Percentiles rank a stretch among this genome's conserved stretches.
These are phyloP conservation scores for Cordyceps militaris DNA, from an alignment of 2,329 filamentous ascomycete genomes.

Conservation along the genomic window DNA sequence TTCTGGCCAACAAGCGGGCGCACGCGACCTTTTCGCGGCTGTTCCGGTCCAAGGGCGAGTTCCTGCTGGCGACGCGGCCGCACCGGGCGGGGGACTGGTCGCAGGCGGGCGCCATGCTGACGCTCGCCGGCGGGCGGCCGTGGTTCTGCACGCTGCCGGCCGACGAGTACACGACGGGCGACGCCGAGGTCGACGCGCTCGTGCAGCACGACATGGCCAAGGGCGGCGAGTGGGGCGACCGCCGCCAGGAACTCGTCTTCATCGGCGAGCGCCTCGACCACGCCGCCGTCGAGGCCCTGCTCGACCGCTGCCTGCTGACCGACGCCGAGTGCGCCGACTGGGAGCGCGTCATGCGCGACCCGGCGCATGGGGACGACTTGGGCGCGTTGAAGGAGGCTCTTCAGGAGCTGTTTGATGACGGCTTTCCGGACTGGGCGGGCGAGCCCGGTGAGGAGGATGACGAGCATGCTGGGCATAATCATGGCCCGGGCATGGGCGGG, in stretches of 20 bases:
- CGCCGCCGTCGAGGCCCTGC: constrained; percentile 38
- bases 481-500: constrained; percentile 4
- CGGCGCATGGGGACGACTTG: constrained; percentile 9
- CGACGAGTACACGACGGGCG: constrained; percentile 41
- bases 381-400: constrained; percentile 39
- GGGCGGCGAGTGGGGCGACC: constrained; percentile 59
- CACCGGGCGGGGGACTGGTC: constrained; percentile 52
- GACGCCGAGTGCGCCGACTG: constrained; percentile 50
- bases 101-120: constrained; percentile 58
- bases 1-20: constrained; percentile 49
- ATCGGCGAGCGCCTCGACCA: constrained; percentile 60
- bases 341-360: constrained; percentile 43
- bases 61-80: constrained; percentile 53
- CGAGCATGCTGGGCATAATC: constrained; percentile 20
- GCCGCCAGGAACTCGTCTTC: constrained; percentile 65
- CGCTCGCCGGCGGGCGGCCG: constrained; percentile 44
- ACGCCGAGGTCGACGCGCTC: constrained; percentile 40
- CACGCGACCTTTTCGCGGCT: constrained; percentile 46
- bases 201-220: constrained; percentile 43
- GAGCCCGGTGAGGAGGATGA: constrained; percentile 40
- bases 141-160: constrained; percentile 56
- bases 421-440: constrained; percentile 49
- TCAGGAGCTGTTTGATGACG: constrained; percentile 49
- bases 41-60: constrained; percentile 57
- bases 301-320: constrained; percentile 57